These are phyloP conservation scores for Paraphoma chrysanthemicola DNA, from an alignment of 2,329 filamentous ascomycete genomes.

Conservation along the genomic window DNA sequence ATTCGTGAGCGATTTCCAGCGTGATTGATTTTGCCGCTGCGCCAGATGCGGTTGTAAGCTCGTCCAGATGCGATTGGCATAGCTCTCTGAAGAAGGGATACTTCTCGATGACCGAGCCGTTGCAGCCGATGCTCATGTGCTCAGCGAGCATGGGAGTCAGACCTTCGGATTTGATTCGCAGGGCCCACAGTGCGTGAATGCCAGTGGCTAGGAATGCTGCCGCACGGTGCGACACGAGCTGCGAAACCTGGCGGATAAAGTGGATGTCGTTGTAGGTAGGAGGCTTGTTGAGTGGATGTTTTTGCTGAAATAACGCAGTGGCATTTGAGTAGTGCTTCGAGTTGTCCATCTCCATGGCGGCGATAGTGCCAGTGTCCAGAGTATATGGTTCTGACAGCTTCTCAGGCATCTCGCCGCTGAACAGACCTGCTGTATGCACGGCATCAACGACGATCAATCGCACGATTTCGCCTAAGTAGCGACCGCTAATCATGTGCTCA, in stretches of 20 bases:
- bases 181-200: constrained; percentile 67
- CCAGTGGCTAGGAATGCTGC: constrained; percentile 68
- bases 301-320: constrained; percentile 57
- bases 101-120: constrained; percentile 79
- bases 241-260: constrained; percentile 62
- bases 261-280: constrained; percentile 58
- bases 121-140: constrained; percentile 69
- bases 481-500: constrained; percentile 69
- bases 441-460: constrained; percentile 68
- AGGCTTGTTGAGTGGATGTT: constrained; percentile 56
- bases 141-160: constrained; percentile 43
- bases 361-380: constrained; percentile 65
- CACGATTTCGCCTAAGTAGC: constrained; percentile 69
- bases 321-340: constrained; percentile 49
- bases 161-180: constrained; percentile 60
- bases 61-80: constrained; percentile 70
- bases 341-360: constrained; percentile 61
- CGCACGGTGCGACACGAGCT: constrained; percentile 64
- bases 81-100: constrained; percentile 71
- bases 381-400: constrained; percentile 64
- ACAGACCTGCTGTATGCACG: constrained; percentile 62
- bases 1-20: constrained; percentile 74
- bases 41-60: constrained; percentile 56
- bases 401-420: constrained; percentile 63
- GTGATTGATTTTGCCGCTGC: constrained; percentile 58